A percentile compares a stretch with the other conserved stretches of the same genome.
Conservation (phyloP, 371 early-diverging fungal species). For the Batrachochytrium dendrobatidis region DNA sequence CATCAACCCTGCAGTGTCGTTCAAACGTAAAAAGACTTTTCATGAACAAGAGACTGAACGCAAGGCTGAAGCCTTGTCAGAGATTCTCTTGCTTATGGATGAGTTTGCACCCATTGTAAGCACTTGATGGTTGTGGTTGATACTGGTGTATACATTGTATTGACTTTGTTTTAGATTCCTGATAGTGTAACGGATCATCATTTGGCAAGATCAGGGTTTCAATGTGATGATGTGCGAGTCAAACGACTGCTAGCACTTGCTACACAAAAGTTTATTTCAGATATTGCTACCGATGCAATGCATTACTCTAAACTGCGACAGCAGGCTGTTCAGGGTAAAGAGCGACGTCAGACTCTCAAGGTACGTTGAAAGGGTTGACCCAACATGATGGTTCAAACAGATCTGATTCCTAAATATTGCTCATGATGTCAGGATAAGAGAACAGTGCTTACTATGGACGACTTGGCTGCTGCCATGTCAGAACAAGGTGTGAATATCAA, state of each 20-base stretch:
- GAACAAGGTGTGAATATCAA: slow-evolving; percentile 93
- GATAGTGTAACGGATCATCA: slow-evolving; percentile 96
- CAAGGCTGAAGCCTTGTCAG: slow-evolving; percentile 70
- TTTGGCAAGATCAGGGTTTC: slow-evolving; percentile 86
- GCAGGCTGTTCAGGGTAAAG: slow-evolving; percentile 35
- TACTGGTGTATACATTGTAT: neutral
- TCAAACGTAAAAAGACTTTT: slow-evolving; percentile 6
- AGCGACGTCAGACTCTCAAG: slow-evolving; percentile 15
- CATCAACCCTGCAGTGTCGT: too few relatives aligned
- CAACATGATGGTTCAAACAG: neutral
- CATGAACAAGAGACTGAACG: slow-evolving; percentile 12
- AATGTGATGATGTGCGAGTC: slow-evolving; percentile 82
- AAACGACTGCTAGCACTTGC: slow-evolving; percentile 86
- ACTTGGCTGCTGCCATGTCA: slow-evolving; percentile 77
- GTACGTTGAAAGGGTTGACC: slow-evolving; percentile 3
- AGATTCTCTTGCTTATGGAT: slow-evolving; percentile 82
- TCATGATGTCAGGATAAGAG: slow-evolving; percentile 17
- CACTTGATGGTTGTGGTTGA: neutral
- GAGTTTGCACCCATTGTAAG: slow-evolving; percentile 78
- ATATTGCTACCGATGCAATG: slow-evolving; percentile 89
- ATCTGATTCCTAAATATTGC: neutral
- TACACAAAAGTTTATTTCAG: slow-evolving; percentile 91
- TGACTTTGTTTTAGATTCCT: slow-evolving; percentile 66
- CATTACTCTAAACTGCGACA: slow-evolving; percentile 87
- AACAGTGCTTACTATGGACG: slow-evolving; percentile 87